Evolutionary conservation across 1,284 basidiomycete genomes (phyloP).

Genomic region (Ustilago crameri): DNA sequence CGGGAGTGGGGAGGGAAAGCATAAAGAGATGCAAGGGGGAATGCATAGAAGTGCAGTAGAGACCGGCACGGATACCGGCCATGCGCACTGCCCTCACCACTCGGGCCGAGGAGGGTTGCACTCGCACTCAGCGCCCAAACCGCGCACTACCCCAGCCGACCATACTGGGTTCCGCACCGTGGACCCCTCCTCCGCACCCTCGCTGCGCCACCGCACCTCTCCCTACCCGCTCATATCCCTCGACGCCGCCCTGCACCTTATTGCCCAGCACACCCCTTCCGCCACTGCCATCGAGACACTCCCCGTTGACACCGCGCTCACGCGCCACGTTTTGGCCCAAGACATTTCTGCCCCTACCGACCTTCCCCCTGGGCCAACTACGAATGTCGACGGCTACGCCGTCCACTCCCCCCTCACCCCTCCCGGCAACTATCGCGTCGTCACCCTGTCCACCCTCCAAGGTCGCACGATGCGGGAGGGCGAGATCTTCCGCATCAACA

Average conservation of each 20-base stretch:
- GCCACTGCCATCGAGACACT: constrained; percentile 4
- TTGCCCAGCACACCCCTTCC: constrained; percentile 72
- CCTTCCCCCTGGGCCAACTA: constrained; percentile 72
- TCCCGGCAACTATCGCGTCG: constrained; percentile 77
- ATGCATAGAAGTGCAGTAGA: constrained; percentile 9
- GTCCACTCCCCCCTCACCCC: constrained; percentile 69
- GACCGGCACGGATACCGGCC: constrained; percentile 29
- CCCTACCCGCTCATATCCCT: constrained; percentile 80
- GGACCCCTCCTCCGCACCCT: constrained; percentile 73
- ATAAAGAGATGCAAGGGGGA: constrained; percentile 66
- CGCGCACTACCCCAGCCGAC: constrained; percentile 45
- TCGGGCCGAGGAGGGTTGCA: constrained; percentile 43
- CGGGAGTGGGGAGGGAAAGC: constrained; percentile 75
- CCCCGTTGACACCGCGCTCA: constrained; percentile 70
- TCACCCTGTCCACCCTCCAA: constrained; percentile 71
- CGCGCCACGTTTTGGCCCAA: constrained; percentile 79
- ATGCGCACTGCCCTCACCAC: constrained; percentile 28
- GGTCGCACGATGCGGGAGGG: constrained; percentile 10
- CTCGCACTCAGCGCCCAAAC: constrained; percentile 33
- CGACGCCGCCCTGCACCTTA: constrained; percentile 74
- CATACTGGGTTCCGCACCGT: constrained; percentile 72
- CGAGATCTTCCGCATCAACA: constrained; percentile 62
- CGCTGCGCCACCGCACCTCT: constrained; percentile 70
- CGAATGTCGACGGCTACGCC: constrained; percentile 89
- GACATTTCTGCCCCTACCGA: constrained; percentile 77